Evolutionary conservation across 768 basidiomycete species (phyloP), one percentile per base, ranked within the genome.

Genomic region (Naganishia kalamii): DNA sequence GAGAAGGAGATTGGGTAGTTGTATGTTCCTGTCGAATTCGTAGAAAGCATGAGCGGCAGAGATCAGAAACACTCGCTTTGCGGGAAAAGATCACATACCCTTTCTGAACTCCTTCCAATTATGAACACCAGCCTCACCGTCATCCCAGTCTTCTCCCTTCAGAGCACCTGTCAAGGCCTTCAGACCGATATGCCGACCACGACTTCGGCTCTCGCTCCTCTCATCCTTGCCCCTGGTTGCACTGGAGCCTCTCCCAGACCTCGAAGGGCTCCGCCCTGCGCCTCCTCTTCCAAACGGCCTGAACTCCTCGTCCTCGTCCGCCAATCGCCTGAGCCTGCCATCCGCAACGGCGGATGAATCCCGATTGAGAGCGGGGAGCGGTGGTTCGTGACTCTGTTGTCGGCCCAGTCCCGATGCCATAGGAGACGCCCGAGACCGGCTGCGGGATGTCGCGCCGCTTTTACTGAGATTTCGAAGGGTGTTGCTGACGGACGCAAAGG

Each of bases 1-100:
- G 86, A 82, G 76, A 97, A 92, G 15, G 89, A 89, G 72, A 99
- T 88, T 2, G 94, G 94, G 78, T 91, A 98, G 19, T 88, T 90
- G 75, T 98, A 97, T 5, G 86, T 88, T 21, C 92, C 92, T 89
- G 70, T 33, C n/a, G n/a, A n/a, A n/a, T n/a, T n/a, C n/a, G n/a
- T n/a, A n/a, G 21, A 43, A 35, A n/a, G 23, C 21, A 27, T 2
- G 23, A 17, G 19, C 25, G 29, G 21, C 13, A 63, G 35, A n/a
- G 23, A 48, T 8, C 27, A 29, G 11, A 43, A 40, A 37, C 21
- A 46, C 2, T 17, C 23, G 17, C 47, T n/a, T 33, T 33, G 12
- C 10, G 25, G 8, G 1, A 19, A 19, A 21, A 11, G 1, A 6
- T 21, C 7, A 77, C 81, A 41, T 61, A 88, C 92, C 92, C 80